These are phyloP conservation scores for Coffea eugenioides DNA, from an alignment of 257 asterid species.

Conservation along the genomic window DNA sequence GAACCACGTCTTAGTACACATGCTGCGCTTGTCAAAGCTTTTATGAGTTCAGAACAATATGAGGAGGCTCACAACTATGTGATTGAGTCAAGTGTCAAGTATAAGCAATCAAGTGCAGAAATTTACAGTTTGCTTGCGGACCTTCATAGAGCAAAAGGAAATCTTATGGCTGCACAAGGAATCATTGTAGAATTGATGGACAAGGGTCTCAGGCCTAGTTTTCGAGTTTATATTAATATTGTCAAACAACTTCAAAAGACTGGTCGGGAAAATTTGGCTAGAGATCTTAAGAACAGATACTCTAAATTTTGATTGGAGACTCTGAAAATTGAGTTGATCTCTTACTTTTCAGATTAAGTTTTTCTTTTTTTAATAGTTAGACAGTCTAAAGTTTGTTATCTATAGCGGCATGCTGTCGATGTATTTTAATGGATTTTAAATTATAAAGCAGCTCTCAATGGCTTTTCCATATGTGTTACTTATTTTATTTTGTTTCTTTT, in stretches of 20 bases:
- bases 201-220: slow-evolving; percentile 62
- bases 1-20: slow-evolving; percentile 57
- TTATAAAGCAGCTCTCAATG: not conserved
- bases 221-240: slow-evolving; percentile 35
- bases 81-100: slow-evolving; percentile 37
- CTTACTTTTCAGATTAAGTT: not conserved
- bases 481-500: not conserved
- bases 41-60: slow-evolving; percentile 41
- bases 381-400: not conserved
- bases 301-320: not conserved
- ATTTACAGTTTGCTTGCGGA: slow-evolving; percentile 61
- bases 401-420: not conserved
- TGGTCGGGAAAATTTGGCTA: slow-evolving; percentile 43
- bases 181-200: slow-evolving; percentile 69
- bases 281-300: slow-evolving; percentile 34
- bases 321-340: not conserved
- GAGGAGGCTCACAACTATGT: slow-evolving; percentile 54
- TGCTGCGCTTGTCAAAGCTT: slow-evolving; percentile 43
- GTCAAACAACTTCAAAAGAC: slow-evolving; percentile 42
- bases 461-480: not conserved
- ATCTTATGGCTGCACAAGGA: slow-evolving; percentile 46
- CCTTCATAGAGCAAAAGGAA: slow-evolving; percentile 52
- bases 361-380: not conserved
- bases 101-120: slow-evolving; percentile 36
- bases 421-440: not conserved